Conservation (phyloP, 768 basidiomycete species). For the Flagelloscypha sp. region DNA sequence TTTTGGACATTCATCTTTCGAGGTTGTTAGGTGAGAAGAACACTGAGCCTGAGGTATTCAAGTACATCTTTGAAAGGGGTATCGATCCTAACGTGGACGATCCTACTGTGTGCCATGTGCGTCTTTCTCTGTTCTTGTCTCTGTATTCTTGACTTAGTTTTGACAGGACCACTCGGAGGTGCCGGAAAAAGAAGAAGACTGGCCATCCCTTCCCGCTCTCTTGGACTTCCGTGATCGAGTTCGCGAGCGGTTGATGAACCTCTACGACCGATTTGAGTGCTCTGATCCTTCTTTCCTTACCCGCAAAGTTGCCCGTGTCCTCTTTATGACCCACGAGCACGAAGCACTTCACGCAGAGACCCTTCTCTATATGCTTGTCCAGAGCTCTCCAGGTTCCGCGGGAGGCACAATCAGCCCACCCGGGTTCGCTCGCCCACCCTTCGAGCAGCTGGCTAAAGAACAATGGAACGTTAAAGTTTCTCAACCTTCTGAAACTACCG, state of each 20-base stretch:
- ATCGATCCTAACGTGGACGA: slow-evolving; percentile 95
- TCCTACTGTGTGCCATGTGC: slow-evolving; percentile 76
- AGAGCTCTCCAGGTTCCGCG: too few species aligned
- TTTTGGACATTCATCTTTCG: slow-evolving; percentile 86
- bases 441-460: slow-evolving; percentile 39
- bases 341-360: slow-evolving; percentile 90
- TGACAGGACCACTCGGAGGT: slow-evolving; percentile 81
- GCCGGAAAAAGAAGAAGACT: slow-evolving; percentile 70
- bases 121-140: slow-evolving; percentile 14
- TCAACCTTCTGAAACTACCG: slow-evolving; percentile 30
- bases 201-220: slow-evolving; percentile 71
- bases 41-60: slow-evolving; percentile 79
- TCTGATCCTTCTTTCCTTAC: slow-evolving; percentile 42
- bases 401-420: slow-evolving; percentile 76
- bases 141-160: slow-evolving; percentile 3
- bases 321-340: slow-evolving; percentile 90
- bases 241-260: slow-evolving; percentile 54
- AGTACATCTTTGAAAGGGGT: slow-evolving; percentile 84
- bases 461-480: slow-evolving; percentile 45
- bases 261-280: slow-evolving; percentile 64
- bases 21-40: slow-evolving; percentile 65
- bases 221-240: slow-evolving; percentile 73
- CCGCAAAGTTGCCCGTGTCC: slow-evolving; percentile 63
- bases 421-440: slow-evolving; percentile 67
- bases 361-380: slow-evolving; percentile 89